A percentile compares a stretch with the other conserved stretches of the same genome.
phyloP scores from a whole-genome alignment of 495 filamentous ascomycete species.

The Cenococcum geophilum region DNA sequence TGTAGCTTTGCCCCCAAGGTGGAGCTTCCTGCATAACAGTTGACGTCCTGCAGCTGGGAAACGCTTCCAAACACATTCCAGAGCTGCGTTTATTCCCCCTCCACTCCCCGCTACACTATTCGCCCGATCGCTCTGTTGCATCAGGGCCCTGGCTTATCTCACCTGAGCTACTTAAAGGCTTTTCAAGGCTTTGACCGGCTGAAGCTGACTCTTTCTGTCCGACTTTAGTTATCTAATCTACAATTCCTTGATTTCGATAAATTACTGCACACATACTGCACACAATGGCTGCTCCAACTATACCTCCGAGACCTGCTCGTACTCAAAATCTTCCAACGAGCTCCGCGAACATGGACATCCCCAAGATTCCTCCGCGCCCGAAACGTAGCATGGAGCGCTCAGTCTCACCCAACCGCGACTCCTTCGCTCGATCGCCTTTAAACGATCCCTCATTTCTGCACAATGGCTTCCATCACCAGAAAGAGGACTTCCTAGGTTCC shows the following conservation, averaged over 20 bases:
- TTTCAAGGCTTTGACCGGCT: background rate
- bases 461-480: slow-evolving; percentile 38
- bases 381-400: slow-evolving; percentile 66
- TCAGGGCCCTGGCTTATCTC: slow-evolving; percentile 20
- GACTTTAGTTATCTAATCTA: background rate
- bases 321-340: slow-evolving; percentile 29
- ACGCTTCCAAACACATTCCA: background rate
- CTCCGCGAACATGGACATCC: slow-evolving; percentile 41
- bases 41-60: slow-evolving; percentile 4
- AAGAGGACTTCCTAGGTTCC: slow-evolving; percentile 41
- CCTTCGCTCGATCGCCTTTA: slow-evolving; percentile 78
- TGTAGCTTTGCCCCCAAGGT: background rate
- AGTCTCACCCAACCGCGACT: slow-evolving; percentile 66
- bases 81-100: background rate
- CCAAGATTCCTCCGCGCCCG: slow-evolving; percentile 67
- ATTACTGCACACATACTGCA: background rate
- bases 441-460: slow-evolving; percentile 57
- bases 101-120: slow-evolving; percentile 4
- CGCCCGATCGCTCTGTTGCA: slow-evolving; percentile 4
- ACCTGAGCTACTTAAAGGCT: slow-evolving; percentile 13
- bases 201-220: background rate
- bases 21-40: slow-evolving; percentile 2
- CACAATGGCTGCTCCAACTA: slow-evolving; percentile 50
- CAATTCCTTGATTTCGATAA: background rate
- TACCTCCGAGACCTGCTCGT: slow-evolving; percentile 60